Conservation (phyloP, 805 yeast genomes). For the Wickerhamiella spandovensis region DNA sequence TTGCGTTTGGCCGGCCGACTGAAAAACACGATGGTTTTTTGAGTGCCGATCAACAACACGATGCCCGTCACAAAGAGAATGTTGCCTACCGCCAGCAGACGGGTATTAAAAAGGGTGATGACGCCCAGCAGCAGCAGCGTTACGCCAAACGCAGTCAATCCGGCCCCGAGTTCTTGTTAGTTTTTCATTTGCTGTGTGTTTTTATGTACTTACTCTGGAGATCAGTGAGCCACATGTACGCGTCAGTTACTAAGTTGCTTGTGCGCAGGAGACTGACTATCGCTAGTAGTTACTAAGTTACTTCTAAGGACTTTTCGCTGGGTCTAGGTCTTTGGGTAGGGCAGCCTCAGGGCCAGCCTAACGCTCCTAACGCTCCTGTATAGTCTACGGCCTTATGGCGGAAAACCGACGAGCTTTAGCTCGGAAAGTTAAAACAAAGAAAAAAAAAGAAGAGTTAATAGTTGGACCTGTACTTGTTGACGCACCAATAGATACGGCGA, state of each 20-base stretch:
- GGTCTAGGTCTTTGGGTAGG: too few relatives aligned
- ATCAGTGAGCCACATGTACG: slow-evolving; percentile 26
- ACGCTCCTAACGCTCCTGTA: too few relatives aligned
- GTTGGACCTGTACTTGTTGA: too few relatives aligned
- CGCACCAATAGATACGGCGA: too few relatives aligned
- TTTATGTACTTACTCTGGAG: slow-evolving; percentile 24
- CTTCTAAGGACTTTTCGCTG: too few relatives aligned
- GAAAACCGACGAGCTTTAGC: too few relatives aligned
- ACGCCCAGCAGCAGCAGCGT: slow-evolving; percentile 71
- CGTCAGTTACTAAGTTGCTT: not conserved
- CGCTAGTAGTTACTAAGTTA: too few relatives aligned
- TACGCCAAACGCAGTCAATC: slow-evolving; percentile 64
- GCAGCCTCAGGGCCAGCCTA: too few relatives aligned
- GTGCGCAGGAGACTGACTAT: too few relatives aligned
- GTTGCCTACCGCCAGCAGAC: slow-evolving; percentile 82
- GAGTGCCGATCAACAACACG: slow-evolving; percentile 73
- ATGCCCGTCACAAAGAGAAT: slow-evolving; percentile 70
- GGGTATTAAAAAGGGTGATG: slow-evolving; percentile 75
- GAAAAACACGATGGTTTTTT: slow-evolving; percentile 69
- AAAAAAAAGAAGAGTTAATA: too few relatives aligned
- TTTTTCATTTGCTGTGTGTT: not conserved
- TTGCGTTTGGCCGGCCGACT: slow-evolving; percentile 76
- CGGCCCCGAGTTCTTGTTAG: slow-evolving; percentile 70
- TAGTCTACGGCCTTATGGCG: too few relatives aligned
- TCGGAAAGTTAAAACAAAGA: too few relatives aligned